These are phyloP conservation scores for Ganoderma lingzhi DNA, from an alignment of 1,284 basidiomycete species.

Conservation along the genomic window DNA sequence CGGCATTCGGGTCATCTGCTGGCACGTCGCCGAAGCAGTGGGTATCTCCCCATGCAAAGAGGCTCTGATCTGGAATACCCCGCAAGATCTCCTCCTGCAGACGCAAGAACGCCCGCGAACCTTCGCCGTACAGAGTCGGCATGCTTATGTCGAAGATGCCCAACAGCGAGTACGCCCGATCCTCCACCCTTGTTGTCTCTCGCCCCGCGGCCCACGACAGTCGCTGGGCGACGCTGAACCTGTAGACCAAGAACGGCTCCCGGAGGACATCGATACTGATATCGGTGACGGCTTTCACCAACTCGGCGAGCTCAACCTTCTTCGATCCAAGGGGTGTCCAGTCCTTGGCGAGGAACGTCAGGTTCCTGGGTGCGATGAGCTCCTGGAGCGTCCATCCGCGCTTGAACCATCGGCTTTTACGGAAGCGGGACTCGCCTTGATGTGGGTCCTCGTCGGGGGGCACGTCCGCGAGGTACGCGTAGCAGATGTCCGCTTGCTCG, in stretches of 20 bases:
- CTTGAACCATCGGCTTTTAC: background rate
- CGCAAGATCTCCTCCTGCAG: background rate
- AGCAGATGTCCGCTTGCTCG: background rate
- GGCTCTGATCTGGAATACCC: background rate
- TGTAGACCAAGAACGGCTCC: too few species aligned
- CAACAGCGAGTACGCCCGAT: background rate
- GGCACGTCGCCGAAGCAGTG: background rate
- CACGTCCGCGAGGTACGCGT: background rate
- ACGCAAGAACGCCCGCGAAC: background rate
- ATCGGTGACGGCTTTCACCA: background rate
- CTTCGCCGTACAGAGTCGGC: background rate
- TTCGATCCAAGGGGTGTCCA: background rate
- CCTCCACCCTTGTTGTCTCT: slow-evolving; percentile 4
- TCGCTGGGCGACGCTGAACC: slow-evolving; percentile 5
- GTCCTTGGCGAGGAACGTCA: background rate
- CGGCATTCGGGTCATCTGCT: background rate
- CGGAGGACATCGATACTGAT: background rate
- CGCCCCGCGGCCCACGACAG: slow-evolving; percentile 3
- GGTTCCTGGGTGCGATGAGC: background rate
- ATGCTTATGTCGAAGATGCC: slow-evolving; percentile 7
- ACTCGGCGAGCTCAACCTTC: background rate
- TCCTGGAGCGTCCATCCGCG: slow-evolving; percentile 6
- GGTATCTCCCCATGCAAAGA: background rate
- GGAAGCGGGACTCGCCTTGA: background rate
- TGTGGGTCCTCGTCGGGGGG: background rate